These are phyloP conservation scores for Ustilago lituana DNA, from an alignment of 1,284 basidiomycete species.

Conservation along the genomic window DNA sequence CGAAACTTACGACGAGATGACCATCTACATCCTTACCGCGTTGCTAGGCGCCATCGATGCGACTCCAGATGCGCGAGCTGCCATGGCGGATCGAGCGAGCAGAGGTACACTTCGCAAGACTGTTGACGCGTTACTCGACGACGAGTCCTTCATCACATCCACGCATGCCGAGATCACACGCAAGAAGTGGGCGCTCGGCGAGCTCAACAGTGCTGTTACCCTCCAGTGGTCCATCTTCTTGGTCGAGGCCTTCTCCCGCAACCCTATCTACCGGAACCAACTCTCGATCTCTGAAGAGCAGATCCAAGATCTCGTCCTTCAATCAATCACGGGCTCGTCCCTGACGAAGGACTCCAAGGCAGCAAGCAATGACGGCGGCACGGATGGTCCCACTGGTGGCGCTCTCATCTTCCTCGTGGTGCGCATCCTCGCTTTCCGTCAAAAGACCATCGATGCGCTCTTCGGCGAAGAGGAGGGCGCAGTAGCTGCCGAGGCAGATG, in stretches of 20 bases:
- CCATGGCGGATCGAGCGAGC: slow-evolving; percentile 48
- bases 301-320: slow-evolving; percentile 51
- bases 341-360: slow-evolving; percentile 71
- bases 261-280: slow-evolving; percentile 52
- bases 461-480: slow-evolving; percentile 73
- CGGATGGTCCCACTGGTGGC: slow-evolving; percentile 81
- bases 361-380: slow-evolving; percentile 72
- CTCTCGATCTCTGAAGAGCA: slow-evolving; percentile 54
- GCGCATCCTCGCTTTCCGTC: slow-evolving; percentile 66
- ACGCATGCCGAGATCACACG: slow-evolving; percentile 59
- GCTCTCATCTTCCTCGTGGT: slow-evolving; percentile 79
- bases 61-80: slow-evolving; percentile 69
- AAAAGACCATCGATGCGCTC: slow-evolving; percentile 59
- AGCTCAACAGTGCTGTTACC: slow-evolving; percentile 78
- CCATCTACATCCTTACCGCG: slow-evolving; percentile 77
- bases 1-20: slow-evolving; percentile 68
- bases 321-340: slow-evolving; percentile 46
- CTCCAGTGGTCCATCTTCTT: slow-evolving; percentile 84
- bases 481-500: slow-evolving; percentile 49
- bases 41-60: slow-evolving; percentile 77
- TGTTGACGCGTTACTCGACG: slow-evolving; percentile 47
- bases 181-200: slow-evolving; percentile 76
- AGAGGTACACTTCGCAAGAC: slow-evolving; percentile 36
- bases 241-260: slow-evolving; percentile 54
- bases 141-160: slow-evolving; percentile 63